Evolutionary conservation across 108 stramenopile genomes (phyloP).

Genomic region (Stephanodiscus minutulus): DNA sequence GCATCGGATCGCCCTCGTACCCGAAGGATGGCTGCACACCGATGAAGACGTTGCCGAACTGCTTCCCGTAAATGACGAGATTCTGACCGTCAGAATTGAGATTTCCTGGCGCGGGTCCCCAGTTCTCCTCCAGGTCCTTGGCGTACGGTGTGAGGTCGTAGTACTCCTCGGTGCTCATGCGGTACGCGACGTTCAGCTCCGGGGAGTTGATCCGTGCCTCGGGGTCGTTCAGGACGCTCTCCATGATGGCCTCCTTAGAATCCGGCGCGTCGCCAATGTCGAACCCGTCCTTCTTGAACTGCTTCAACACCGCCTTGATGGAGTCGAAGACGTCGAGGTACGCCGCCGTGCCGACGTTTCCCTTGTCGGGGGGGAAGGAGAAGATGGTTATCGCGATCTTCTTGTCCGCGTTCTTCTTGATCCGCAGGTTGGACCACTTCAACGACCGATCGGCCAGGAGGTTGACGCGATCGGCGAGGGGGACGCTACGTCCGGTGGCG

Average conservation of each 20-base stretch:
- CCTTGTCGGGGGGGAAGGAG: slow-evolving; percentile 98
- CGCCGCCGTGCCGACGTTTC: slow-evolving; percentile 96
- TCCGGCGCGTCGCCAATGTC: slow-evolving; percentile 88
- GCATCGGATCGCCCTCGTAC: slow-evolving; percentile 96
- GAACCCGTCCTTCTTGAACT: slow-evolving; percentile 90
- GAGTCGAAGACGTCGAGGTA: slow-evolving; percentile 98
- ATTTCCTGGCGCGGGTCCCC: slow-evolving; percentile 97
- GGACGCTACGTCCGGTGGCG: slow-evolving; percentile 93
- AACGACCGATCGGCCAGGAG: slow-evolving; percentile 90
- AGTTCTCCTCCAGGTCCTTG: slow-evolving; percentile 94
- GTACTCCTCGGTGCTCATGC: slow-evolving; percentile 96
- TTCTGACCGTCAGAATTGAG: slow-evolving; percentile 96
- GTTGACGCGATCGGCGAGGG: slow-evolving; percentile 94
- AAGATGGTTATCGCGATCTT: slow-evolving; percentile 97
- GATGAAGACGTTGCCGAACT: slow-evolving; percentile 97
- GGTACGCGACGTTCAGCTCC: slow-evolving; percentile 94
- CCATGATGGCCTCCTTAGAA: slow-evolving; percentile 86
- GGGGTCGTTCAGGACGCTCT: slow-evolving; percentile 90
- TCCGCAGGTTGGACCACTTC: slow-evolving; percentile 87
- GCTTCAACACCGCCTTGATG: slow-evolving; percentile 90
- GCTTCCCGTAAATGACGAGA: slow-evolving; percentile 93
- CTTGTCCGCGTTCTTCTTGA: slow-evolving; percentile 90
- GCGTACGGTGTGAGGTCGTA: slow-evolving; percentile 94
- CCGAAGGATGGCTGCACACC: slow-evolving; percentile 96
- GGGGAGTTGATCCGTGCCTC: slow-evolving; percentile 94